Evolutionary conservation across 139 green algal species (phyloP), one percentile per base, ranked within the genome.

Genomic region (Penium margaritaceum): DNA sequence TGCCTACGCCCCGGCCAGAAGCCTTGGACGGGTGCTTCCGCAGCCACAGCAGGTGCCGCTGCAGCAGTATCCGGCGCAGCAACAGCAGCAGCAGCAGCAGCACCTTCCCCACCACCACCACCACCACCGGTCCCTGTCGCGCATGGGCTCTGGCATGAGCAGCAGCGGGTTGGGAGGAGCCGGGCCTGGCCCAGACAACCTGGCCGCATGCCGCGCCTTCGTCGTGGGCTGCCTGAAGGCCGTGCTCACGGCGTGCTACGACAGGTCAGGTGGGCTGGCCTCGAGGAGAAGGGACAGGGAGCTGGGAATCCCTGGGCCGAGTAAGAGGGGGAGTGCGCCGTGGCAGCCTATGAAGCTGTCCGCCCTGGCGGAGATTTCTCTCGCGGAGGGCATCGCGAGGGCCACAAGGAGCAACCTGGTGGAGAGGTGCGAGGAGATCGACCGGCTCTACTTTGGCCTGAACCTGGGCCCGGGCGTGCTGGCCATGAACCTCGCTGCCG

Each of bases 361-460:
- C 35, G 30, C 21, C 35, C 36, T 67, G 60, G 60, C 60, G 17
- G 60, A 67, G 36, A 27, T 44, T n/a, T n/a, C 60, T 3, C 1
- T 67, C 37, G 60, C 60, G 1, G 35, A 67, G 36, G 60, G 60
- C 9, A 67, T 67, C 9, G 60, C 60, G 3, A 21, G 35, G 4
- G 60, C 60, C 0, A 67, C 37, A 27, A n/a, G 39, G 21, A 44
- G 35, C 36, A 27, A 67, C 15, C 24, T 67, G 14, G 36, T 67
- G 24, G 35, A 67, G 60, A n/a, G 60, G 15, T 53, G 34, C 19
- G 60, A 67, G 35, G 60, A 67, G 36, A 67, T 67, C 60, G 60
- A 67, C 60, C 60, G 60, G 14, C 36, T 67, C 21, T 67, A 67
- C 19, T n/a, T 30, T 5, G 27, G n/a, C 15, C 60, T 67, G 34